Conservation (phyloP, 2,329 filamentous ascomycete genomes). For the Fusarium caatingaense region DNA sequence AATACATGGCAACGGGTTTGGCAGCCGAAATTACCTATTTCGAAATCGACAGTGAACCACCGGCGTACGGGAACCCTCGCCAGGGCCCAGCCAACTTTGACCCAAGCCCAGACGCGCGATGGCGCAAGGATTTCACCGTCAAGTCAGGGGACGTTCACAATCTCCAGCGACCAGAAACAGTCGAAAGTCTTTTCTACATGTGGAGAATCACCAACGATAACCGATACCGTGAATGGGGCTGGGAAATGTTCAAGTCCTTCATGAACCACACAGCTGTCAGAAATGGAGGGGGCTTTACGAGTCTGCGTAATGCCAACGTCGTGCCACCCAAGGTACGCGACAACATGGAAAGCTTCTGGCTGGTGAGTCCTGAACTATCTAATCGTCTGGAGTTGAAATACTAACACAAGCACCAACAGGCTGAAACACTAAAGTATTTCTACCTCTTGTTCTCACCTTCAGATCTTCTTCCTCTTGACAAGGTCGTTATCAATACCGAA, state of each 20-base stretch:
- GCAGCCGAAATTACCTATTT: constrained; percentile 96
- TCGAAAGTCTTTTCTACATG: constrained; percentile 98
- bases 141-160: constrained; percentile 90
- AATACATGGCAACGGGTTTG: constrained; percentile 88
- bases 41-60: constrained; percentile 75
- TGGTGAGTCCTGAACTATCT: constrained; percentile 66
- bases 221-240: constrained; percentile 94
- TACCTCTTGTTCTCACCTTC: constrained; percentile 91
- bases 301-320: constrained; percentile 77
- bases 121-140: constrained; percentile 83
- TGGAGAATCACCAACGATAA: constrained; percentile 95
- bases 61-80: constrained; percentile 64
- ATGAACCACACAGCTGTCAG: constrained; percentile 84
- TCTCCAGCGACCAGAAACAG: constrained; percentile 92
- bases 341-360: constrained; percentile 99
- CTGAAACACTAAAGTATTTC: constrained; percentile 97
- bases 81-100: constrained; percentile 63
- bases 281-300: constrained; percentile 84
- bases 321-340: constrained; percentile 78
- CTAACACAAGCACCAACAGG: constrained; percentile 60
- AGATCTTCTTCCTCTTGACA: constrained; percentile 84
- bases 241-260: constrained; percentile 97
- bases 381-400: neutral
- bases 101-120: constrained; percentile 66
- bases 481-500: constrained; percentile 95